Evolutionary conservation across 2,329 filamentous ascomycete genomes (phyloP), one percentile per base, ranked within the genome.

Genomic region (Bipolaris cookei): DNA sequence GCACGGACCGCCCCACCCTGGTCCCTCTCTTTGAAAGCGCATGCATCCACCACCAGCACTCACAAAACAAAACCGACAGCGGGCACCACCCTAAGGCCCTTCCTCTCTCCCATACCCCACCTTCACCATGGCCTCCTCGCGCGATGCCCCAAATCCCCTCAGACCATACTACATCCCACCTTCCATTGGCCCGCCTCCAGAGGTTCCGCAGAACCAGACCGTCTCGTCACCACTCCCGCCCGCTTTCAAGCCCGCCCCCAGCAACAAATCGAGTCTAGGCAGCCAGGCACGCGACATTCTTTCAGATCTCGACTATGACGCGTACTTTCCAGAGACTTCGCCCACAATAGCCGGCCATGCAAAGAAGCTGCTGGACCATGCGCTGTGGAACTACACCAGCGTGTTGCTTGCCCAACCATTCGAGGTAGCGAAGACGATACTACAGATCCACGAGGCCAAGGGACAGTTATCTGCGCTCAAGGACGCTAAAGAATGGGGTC

Each of bases 341-440:
- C 90, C 90, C 0, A 84, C 88, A 8, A 65, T 78, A 25, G 83
- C 92, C 10, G 89, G 91, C 66, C 90, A 90, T 62, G 82, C 89
- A 41, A 91, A 90, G 73, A 88, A 89, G 61, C 80, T 96, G 59
- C 73, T 97, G 45, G 92, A 98, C 73, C 89, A 93, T 75, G 86
- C 95, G 63, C 75, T 96, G 76, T 96, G 93, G 88, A 94, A 95
- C 74, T 99, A 99, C 79, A 90, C 89, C 13, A 92, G 89, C 56
- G 88, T 97, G 21, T 78, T 98, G 70, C 88, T 97, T 74, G 90
- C 92, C 51, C 95, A 99, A 78, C 95, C 95, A 13, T 98, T 99
- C 76, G 95, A 98, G 81, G 93, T 97, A 56, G 92, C 94, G 71
- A 98, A 97, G 83, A 95, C 89, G 13, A 86, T 98, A 54, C 80